These are phyloP conservation scores for Penicillium parvum DNA, from an alignment of 495 filamentous ascomycete genomes.

Conservation along the genomic window DNA sequence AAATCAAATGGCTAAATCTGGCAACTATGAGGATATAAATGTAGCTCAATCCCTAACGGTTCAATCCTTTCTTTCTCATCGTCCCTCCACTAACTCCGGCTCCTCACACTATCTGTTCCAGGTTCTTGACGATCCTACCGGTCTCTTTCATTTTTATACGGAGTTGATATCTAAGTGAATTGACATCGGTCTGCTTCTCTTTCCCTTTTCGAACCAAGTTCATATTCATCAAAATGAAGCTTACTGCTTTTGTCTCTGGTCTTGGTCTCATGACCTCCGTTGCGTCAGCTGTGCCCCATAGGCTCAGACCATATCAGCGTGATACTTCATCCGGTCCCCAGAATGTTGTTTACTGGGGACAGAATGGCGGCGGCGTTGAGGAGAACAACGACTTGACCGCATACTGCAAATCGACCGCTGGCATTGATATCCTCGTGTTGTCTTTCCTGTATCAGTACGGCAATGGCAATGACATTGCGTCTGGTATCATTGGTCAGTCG, in stretches of 20 bases:
- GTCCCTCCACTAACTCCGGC: too few relatives aligned
- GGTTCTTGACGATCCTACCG: too few relatives aligned
- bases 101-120: too few relatives aligned
- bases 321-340: slow-evolving; percentile 21
- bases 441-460: slow-evolving; percentile 48
- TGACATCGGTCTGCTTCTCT: too few relatives aligned
- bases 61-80: too few relatives aligned
- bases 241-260: slow-evolving; percentile 18
- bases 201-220: neutral
- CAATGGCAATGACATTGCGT: slow-evolving; percentile 23
- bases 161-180: too few relatives aligned
- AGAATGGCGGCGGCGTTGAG: slow-evolving; percentile 35
- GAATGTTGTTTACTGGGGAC: slow-evolving; percentile 45
- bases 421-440: slow-evolving; percentile 49
- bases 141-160: too few relatives aligned
- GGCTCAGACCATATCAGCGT: slow-evolving; percentile 3
- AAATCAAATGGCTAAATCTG: too few relatives aligned
- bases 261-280: slow-evolving; percentile 27
- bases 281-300: slow-evolving; percentile 26
- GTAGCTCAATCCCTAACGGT: too few relatives aligned
- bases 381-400: slow-evolving; percentile 41
- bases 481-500: slow-evolving; percentile 22
- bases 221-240: slow-evolving; percentile 20
- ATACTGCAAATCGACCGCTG: slow-evolving; percentile 33
- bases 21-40: too few relatives aligned